Conservation (phyloP, 176 grass and related monocot species). For the Avena eriantha region DNA sequence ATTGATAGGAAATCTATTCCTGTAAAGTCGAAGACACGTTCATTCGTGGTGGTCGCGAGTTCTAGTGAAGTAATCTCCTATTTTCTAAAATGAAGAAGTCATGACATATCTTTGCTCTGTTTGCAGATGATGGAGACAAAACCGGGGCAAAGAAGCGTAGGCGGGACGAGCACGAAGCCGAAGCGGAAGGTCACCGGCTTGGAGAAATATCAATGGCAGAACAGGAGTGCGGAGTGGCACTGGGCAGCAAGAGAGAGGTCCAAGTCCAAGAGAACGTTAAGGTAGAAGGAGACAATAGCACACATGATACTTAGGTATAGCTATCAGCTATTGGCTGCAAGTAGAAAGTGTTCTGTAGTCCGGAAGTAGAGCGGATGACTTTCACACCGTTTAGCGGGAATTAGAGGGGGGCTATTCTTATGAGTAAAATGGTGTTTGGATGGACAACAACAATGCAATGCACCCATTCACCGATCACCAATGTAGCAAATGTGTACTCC, state of each 20-base stretch:
- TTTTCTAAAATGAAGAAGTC: background rate
- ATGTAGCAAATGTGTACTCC: too few relatives aligned
- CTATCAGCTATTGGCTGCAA: background rate
- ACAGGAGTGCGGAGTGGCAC: background rate
- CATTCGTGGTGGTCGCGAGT: background rate
- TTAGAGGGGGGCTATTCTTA: too few relatives aligned
- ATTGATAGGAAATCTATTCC: too few relatives aligned
- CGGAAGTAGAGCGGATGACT: background rate
- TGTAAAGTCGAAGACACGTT: background rate
- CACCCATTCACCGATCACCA: too few relatives aligned
- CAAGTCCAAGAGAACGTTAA: background rate
- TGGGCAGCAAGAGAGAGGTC: background rate
- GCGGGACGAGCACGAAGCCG: background rate
- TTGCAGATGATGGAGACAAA: background rate
- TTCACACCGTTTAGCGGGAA: too few relatives aligned
- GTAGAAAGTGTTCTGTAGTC: background rate
- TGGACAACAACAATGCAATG: too few relatives aligned
- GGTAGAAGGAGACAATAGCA: background rate
- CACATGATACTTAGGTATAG: background rate
- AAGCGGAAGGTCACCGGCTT: background rate
- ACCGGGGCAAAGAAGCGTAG: background rate
- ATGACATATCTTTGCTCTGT: background rate
- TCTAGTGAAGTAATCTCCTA: too few relatives aligned
- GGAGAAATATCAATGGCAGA: background rate
- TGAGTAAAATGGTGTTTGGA: too few relatives aligned